Percentiles rank a stretch among this genome's conserved stretches.
Evolutionary conservation across 768 basidiomycete species (phyloP).

Genomic region (Hydnomerulius pinastri): DNA sequence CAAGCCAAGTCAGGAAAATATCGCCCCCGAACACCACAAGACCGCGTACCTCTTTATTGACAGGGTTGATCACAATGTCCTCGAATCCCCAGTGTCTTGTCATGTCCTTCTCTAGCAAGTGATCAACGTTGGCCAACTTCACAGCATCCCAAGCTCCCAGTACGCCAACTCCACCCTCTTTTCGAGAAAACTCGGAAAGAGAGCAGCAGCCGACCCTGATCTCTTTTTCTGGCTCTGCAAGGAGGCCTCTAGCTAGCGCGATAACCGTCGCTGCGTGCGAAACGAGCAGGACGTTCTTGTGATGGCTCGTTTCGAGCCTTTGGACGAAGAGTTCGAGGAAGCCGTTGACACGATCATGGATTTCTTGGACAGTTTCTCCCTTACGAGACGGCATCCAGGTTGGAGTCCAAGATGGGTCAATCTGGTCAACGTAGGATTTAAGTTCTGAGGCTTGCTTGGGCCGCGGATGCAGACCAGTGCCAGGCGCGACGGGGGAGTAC

Average conservation of each 20-base stretch:
- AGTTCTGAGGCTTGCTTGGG: constrained; percentile 59
- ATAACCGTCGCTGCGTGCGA: constrained; percentile 79
- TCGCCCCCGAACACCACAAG: neutral
- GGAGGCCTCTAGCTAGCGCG: constrained; percentile 59
- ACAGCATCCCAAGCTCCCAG: constrained; percentile 50
- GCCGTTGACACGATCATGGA: constrained; percentile 60
- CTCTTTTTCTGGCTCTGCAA: constrained; percentile 51
- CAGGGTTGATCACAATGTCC: constrained; percentile 53
- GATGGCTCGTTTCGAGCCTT: constrained; percentile 48
- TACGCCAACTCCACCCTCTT: constrained; percentile 23
- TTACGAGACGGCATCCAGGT: constrained; percentile 70
- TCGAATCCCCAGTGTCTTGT: constrained; percentile 83
- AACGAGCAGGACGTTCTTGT: constrained; percentile 59
- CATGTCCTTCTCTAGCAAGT: constrained; percentile 55
- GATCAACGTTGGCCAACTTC: constrained; percentile 54
- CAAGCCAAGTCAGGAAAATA: constrained; percentile 1
- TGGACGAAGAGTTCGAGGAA: constrained; percentile 54
- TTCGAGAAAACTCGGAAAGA: constrained; percentile 54
- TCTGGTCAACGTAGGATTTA: constrained; percentile 52
- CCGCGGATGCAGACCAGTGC: constrained; percentile 76
- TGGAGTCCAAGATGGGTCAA: constrained; percentile 65
- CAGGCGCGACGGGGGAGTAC: constrained; percentile 70
- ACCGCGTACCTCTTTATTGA: constrained; percentile 56
- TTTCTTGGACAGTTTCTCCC: constrained; percentile 65
- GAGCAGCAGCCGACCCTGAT: constrained; percentile 78